phyloP scores from a whole-genome alignment of 805 yeast genomes.

The Scheffersomyces coipomensis region DNA sequence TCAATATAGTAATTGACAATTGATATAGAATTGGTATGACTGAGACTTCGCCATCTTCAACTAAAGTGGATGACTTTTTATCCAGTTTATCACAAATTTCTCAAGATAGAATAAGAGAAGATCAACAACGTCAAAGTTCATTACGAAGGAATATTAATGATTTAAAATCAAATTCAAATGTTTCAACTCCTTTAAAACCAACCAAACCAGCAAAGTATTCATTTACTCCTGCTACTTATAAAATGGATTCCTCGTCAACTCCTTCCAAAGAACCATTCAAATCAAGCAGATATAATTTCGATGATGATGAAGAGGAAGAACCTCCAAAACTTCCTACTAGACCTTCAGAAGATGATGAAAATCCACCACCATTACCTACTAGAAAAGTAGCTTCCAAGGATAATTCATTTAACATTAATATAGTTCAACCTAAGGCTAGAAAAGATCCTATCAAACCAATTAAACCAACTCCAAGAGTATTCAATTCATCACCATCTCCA shows the following conservation, averaged over 20 bases:
- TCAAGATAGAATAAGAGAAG: slow-evolving; percentile 32
- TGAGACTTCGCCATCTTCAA: slow-evolving; percentile 24
- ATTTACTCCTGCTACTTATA: not conserved
- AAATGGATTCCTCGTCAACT: not conserved
- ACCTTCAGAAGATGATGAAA: slow-evolving; percentile 7
- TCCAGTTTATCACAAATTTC: slow-evolving; percentile 33
- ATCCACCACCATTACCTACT: slow-evolving; percentile 13
- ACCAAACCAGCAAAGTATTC: not conserved
- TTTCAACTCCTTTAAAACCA: slow-evolving; percentile 18
- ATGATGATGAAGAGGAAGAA: slow-evolving; percentile 1
- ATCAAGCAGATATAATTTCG: not conserved
- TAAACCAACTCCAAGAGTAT: slow-evolving; percentile 3
- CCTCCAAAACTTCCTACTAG: slow-evolving; percentile 4
- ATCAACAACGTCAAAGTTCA: slow-evolving; percentile 31
- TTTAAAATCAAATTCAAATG: slow-evolving; percentile 21
- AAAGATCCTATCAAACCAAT: not conserved
- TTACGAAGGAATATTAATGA: slow-evolving; percentile 32
- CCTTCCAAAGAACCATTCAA: not conserved
- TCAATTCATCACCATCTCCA: slow-evolving; percentile 11
- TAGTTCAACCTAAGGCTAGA: slow-evolving; percentile 7
- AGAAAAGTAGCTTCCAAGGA: not conserved
- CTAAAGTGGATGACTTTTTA: slow-evolving; percentile 38
- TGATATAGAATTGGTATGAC: too few relatives aligned
- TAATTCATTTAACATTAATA: slow-evolving; percentile 1
- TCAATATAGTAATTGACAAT: too few relatives aligned